These are phyloP conservation scores for Plasmopara muralis DNA, from an alignment of 352 stramenopile species.

Conservation along the genomic window DNA sequence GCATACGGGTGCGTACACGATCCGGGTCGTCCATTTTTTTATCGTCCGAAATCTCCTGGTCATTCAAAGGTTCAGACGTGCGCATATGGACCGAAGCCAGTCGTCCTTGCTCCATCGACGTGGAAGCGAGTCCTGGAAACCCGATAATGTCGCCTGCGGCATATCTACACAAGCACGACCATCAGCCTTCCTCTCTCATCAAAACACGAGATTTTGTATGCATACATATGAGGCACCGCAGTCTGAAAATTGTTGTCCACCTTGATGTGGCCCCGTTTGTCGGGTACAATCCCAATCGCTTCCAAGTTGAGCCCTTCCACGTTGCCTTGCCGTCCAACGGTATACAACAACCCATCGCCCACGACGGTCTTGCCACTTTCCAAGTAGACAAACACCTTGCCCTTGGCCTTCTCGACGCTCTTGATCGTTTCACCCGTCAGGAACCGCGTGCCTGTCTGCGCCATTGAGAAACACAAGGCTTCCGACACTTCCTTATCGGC, in stretches of 20 bases:
- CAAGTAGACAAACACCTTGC: conserved; percentile 50
- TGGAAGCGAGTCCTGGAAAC: conserved; percentile 78
- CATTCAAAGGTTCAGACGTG: conserved; percentile 36
- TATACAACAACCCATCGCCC: conserved; percentile 79
- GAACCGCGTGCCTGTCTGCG: conserved; percentile 83
- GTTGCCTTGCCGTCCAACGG: conserved; percentile 64
- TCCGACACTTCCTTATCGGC: conserved; percentile 84
- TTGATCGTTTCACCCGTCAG: conserved; percentile 74
- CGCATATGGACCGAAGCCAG: conserved; percentile 85
- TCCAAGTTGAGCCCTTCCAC: conserved; percentile 82
- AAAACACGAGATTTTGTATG: conserved; percentile 1
- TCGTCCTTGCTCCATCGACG: conserved; percentile 86
- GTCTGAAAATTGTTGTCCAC: conserved; percentile 90
- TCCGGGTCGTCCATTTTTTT: conserved; percentile 57
- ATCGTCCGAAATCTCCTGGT: conserved; percentile 45
- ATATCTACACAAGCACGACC: conserved; percentile 42
- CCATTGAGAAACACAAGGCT: conserved; percentile 85
- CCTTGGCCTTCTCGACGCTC: conserved; percentile 35
- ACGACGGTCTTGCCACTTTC: conserved; percentile 57
- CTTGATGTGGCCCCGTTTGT: conserved; percentile 72
- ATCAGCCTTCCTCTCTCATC: conserved; percentile 33
- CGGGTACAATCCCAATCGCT: conserved; percentile 67
- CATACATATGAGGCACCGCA: conserved; percentile 66
- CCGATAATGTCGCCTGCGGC: conserved; percentile 85
- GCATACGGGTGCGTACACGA: conserved; percentile 72